Evolutionary conservation across 371 early-diverging fungal genomes (phyloP), one percentile per base, ranked within the genome.

Genomic region (Rhizopus sp.): DNA sequence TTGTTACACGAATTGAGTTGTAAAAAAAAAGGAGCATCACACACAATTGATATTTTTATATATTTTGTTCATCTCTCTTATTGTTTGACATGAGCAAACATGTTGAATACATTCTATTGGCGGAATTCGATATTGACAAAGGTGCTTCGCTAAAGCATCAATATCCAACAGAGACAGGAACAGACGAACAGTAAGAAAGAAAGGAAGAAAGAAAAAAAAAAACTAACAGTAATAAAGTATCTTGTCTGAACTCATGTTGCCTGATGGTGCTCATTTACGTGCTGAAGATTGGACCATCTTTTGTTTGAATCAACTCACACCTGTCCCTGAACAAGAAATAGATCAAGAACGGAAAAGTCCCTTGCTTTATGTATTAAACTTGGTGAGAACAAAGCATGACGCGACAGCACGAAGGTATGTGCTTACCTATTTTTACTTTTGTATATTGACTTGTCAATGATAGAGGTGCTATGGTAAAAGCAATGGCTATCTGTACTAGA

Each of bases 241-340:
- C 45, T 76, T 96, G 38, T 95, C 97, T 8, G 97, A 96, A 55
- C 86, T 93, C 48, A 96, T 96, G 96, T 71, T 96, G 48, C 97
- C 97, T 8, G 97, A 96, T 68, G 97, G 97, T 6, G 93, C 94
- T 39, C 96, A 96, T 75, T 72, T 90, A 42, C 84, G 95, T 38
- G 86, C 90, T 39, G 92, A 91, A 62, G 97, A 96, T 72, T 95
- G 95, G 94, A 95, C 95, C n/a, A 86, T 92, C 57, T 95, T 96
- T 63, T 89, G 93, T 55, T 69, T 94, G 31, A 92, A 93, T 74
- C 91, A 88, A 59, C 78, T 77, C 55, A 87, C 83, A 51, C 83
- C 86, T 17, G 81, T 84, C 52, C 75, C 75, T 1, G 69, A 75
- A 37, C 65, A 67, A 34, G 57, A 62, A 30, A 59, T 66, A 7